A percentile compares a stretch with the other conserved stretches of the same genome.
phyloP scores from a whole-genome alignment of 73 alveolate genomes.

The Symbiodinium natans region DNA sequence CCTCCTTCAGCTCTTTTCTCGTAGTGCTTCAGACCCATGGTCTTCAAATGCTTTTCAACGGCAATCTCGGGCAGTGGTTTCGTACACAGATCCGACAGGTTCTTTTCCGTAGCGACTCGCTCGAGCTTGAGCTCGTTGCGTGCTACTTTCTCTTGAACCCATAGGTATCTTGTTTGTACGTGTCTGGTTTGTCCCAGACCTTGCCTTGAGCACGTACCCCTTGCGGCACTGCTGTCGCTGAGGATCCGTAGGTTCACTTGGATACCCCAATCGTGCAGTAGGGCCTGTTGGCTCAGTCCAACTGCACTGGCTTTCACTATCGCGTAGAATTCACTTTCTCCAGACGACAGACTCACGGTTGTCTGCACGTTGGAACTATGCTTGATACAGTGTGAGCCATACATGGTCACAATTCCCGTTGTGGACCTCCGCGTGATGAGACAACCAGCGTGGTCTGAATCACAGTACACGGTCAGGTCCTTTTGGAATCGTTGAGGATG shows the following conservation, averaged over 20 bases:
- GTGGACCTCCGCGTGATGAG: conserved; percentile 26
- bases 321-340: conserved; percentile 23
- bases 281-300: not conserved
- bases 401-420: not conserved
- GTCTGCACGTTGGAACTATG: not conserved
- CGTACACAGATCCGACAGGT: not conserved
- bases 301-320: not conserved
- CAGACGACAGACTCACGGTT: not conserved
- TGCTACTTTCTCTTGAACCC: conserved; percentile 16
- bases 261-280: not conserved
- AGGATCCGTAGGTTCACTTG: not conserved
- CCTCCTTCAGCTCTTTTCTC: no score
- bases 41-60: not conserved
- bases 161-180: conserved; percentile 7
- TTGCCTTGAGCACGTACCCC: not conserved
- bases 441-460: conserved; percentile 5
- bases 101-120: not conserved
- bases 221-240: conserved; percentile 8
- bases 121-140: not conserved
- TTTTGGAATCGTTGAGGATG: not conserved
- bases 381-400: conserved; percentile 23
- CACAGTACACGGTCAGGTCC: not conserved
- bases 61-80: not conserved
- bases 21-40: not conserved
- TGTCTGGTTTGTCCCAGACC: conserved; percentile 18